A percentile compares a stretch with the other conserved stretches of the same genome.
Conservation (phyloP, 345 rosid genomes). For the rapeseed (Brassica napus) region Da-Ae NC_063436.1:19818001-19818500, state of each 20-base stretch:
- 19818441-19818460: slow-evolving; percentile 55
- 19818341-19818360: not conserved
- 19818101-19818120: slow-evolving; percentile 11
- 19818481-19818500: slow-evolving; percentile 28
- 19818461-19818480: slow-evolving; percentile 38
- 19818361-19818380: not conserved
- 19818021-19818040: not conserved
- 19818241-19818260: not conserved
- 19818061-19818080: not conserved
- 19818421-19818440: not conserved
- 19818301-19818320: not conserved
- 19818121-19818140: not conserved
- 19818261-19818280: not conserved
- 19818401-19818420: slow-evolving; percentile 5
- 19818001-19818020: not conserved
- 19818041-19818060: not conserved
- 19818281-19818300: not conserved
- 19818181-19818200: not conserved
- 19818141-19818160: not conserved
- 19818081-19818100: slow-evolving; percentile 2
- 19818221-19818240: not conserved
- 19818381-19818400: not conserved
- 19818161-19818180: not conserved
- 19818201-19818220: too few species aligned
- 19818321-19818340: not conserved